Base-by-base conservation (phyloP, 2,329 filamentous ascomycete genomes). In the Pseudofabraea citricarpa region DNA sequence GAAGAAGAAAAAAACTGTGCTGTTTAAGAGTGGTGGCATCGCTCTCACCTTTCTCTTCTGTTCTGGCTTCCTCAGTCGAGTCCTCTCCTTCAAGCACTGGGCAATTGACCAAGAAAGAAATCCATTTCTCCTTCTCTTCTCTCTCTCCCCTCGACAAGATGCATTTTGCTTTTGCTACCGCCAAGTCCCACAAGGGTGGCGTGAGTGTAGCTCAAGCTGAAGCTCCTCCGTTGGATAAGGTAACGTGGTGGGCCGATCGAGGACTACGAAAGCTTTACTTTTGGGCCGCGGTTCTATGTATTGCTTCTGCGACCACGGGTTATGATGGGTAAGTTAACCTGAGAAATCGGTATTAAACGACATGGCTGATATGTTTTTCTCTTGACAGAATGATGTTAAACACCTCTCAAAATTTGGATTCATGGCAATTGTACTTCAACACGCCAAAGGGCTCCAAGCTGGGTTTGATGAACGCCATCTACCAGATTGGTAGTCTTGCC, bases 281-380 rank as follows among this genome's bases (percentile, higher is more conserved):
- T 40, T 69, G 71, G 57, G 68, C 67, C 46, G 61, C 69, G 16
- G 70, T 81, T 46, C 66, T 83, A 45, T 75, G 77, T 60, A 65
- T 81, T 44, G 77, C 75, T 10, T 81, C 77, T 22, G 77, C 77
- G 33, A 81, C 77, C 22, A 81, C 76, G 6, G 77, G 77, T 41
- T 81, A 80, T 56, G 78, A 83, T 62, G 76, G 77, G 66, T 69
- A 54, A 5, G 27, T 31, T 6, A 6, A 27, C 13, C 8, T 27
- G 8, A 27, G 13, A 31, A 13, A 5, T 12, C 13, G 27, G 4
- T n/a, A 12, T 12, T 5, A 15, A 12, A 31, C 27, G 13, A 13
- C 5, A 31, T 5, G 13, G 27, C 5, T 13, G 27, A 31, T 6
- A 5, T 13, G 5, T 6, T 12, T 31, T n/a, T n/a, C 27, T 20